Conservation (phyloP, 2,329 filamentous ascomycete species). For the Lasiodiplodia sp. region DNA sequence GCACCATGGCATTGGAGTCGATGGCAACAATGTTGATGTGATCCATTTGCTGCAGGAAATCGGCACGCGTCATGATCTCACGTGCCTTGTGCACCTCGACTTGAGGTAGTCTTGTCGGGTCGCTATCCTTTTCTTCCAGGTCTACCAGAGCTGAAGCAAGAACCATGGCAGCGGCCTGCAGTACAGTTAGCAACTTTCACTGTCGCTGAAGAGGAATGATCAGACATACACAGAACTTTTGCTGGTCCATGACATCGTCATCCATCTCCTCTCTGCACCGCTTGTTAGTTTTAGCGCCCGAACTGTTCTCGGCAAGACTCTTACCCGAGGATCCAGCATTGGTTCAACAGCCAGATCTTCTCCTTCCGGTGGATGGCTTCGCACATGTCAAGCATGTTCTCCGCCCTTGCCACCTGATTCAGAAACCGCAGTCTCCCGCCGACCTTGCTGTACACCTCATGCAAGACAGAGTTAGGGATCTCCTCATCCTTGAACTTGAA, state of each 20-base stretch:
- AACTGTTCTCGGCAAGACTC: not conserved
- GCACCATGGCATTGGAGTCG: slow-evolving; percentile 78
- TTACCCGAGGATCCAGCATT: slow-evolving; percentile 70
- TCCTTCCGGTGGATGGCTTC: slow-evolving; percentile 70
- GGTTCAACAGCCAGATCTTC: slow-evolving; percentile 75
- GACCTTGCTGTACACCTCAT: slow-evolving; percentile 80
- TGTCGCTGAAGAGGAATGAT: not conserved
- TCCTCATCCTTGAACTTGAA: slow-evolving; percentile 71
- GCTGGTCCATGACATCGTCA: slow-evolving; percentile 92
- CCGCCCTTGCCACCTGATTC: slow-evolving; percentile 79
- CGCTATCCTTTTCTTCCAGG: slow-evolving; percentile 66
- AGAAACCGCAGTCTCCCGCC: slow-evolving; percentile 84
- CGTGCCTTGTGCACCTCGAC: slow-evolving; percentile 83
- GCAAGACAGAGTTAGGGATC: slow-evolving; percentile 61
- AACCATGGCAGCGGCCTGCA: slow-evolving; percentile 81
- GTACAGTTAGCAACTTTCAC: not conserved
- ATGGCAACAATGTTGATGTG: slow-evolving; percentile 91
- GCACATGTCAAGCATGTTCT: slow-evolving; percentile 77
- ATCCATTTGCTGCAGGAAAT: slow-evolving; percentile 87
- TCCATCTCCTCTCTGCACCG: slow-evolving; percentile 66
- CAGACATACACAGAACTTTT: slow-evolving; percentile 79
- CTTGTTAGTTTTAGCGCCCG: not conserved
- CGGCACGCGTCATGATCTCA: slow-evolving; percentile 84
- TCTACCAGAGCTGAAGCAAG: slow-evolving; percentile 84
- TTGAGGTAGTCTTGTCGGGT: slow-evolving; percentile 70